Evolutionary conservation across 148 eudicot species (phyloP).

Genomic region (Rhododendron williamsianum): DNA sequence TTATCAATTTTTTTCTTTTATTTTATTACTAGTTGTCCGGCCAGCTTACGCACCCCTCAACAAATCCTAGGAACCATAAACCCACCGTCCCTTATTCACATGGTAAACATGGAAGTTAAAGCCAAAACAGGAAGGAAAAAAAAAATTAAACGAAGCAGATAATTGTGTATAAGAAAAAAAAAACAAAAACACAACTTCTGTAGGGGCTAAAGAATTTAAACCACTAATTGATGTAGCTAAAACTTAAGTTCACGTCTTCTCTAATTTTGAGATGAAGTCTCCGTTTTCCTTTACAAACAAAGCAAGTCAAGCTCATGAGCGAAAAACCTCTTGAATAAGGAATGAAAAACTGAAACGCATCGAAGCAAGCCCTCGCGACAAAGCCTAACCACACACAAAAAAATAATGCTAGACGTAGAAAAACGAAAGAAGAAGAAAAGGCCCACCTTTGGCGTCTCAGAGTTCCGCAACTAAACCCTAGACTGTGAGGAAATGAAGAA

Average conservation of each 20-base stretch:
- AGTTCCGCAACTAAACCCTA: background rate
- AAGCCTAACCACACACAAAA: background rate
- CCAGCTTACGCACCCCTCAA: background rate
- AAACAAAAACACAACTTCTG: background rate
- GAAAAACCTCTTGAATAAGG: background rate
- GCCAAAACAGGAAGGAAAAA: background rate
- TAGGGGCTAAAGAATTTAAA: background rate
- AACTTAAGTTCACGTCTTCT: background rate
- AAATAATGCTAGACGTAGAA: background rate
- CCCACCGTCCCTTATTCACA: background rate
- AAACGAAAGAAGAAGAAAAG: background rate
- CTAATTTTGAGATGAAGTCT: background rate
- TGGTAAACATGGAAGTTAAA: background rate
- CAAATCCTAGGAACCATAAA: too few relatives aligned
- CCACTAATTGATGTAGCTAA: background rate
- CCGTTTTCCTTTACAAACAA: background rate
- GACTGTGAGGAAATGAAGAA: background rate
- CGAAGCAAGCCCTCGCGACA: too few relatives aligned
- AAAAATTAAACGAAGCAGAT: background rate
- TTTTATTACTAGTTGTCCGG: too few relatives aligned
- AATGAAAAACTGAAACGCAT: background rate
- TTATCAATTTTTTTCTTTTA: background rate
- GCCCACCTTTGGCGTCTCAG: slow-evolving; percentile 1
- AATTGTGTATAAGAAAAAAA: background rate
- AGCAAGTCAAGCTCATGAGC: background rate